These are phyloP conservation scores for Staphylotrichum tortipilum DNA, from an alignment of 495 filamentous ascomycete species.

Conservation along the genomic window DNA sequence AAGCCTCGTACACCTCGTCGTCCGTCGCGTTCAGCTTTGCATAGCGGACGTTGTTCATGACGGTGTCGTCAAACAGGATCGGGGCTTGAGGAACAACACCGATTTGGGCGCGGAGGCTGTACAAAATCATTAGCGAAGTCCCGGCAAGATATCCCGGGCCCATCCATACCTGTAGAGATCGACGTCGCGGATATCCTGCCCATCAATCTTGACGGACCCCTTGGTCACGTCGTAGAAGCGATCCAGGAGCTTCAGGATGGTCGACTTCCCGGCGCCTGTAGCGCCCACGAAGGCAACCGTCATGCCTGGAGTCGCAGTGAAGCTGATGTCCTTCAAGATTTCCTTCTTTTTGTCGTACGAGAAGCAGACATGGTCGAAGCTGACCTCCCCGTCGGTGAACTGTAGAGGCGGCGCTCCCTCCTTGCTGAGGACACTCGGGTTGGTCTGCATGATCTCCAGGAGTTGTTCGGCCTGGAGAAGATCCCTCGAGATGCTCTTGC, in stretches of 20 bases:
- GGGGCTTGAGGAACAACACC: slow-evolving; percentile 67
- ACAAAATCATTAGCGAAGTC: slow-evolving; percentile 6
- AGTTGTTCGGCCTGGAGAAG: slow-evolving; percentile 66
- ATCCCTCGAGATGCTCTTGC: slow-evolving; percentile 49
- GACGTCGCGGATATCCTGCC: slow-evolving; percentile 61
- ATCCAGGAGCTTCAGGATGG: slow-evolving; percentile 61
- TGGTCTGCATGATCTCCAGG: slow-evolving; percentile 59
- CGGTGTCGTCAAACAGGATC: slow-evolving; percentile 60
- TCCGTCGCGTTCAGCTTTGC: slow-evolving; percentile 52
- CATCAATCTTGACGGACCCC: slow-evolving; percentile 64
- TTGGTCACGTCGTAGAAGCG: slow-evolving; percentile 60
- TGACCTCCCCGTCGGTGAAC: slow-evolving; percentile 51
- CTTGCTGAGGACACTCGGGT: slow-evolving; percentile 52
- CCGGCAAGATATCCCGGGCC: too few species aligned
- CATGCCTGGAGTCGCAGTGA: slow-evolving; percentile 49
- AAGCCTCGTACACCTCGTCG: slow-evolving; percentile 60
- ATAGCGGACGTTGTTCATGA: slow-evolving; percentile 68
- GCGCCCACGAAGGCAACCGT: slow-evolving; percentile 71
- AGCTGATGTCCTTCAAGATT: slow-evolving; percentile 56
- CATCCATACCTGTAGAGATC: slow-evolving; percentile 50
- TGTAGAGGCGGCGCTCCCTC: slow-evolving; percentile 47
- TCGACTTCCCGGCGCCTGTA: slow-evolving; percentile 70
- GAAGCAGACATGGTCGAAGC: slow-evolving; percentile 58
- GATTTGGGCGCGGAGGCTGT: slow-evolving; percentile 57
- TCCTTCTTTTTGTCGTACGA: slow-evolving; percentile 62